Conservation (phyloP, 345 rosid species). For the Lepidium didymum region DNA sequence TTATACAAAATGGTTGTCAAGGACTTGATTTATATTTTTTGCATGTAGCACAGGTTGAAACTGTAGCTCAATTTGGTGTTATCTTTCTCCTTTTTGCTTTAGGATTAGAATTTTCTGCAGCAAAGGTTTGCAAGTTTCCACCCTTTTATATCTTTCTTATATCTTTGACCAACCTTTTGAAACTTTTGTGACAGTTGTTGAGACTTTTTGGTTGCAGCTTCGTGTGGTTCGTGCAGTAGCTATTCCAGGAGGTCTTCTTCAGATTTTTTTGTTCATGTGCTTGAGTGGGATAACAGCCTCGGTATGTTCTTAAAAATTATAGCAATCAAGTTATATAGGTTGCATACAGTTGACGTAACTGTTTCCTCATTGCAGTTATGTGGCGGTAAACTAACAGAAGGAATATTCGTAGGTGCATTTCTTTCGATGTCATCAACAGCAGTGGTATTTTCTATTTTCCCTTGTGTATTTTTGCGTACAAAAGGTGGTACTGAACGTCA, state of each 20-base stretch:
- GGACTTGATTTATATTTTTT: not conserved
- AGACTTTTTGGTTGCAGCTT: conserved; percentile 48
- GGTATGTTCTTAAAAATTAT: conserved; percentile 36
- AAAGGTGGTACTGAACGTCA: not conserved
- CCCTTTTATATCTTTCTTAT: not conserved
- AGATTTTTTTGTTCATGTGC: conserved; percentile 87
- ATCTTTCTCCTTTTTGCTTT: conserved; percentile 92
- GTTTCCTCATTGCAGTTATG: conserved; percentile 58
- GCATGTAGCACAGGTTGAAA: conserved; percentile 59
- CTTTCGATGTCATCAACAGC: conserved; percentile 96
- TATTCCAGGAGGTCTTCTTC: conserved; percentile 82
- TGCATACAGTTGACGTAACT: conserved; percentile 21
- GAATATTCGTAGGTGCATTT: conserved; percentile 82
- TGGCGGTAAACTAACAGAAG: conserved; percentile 87
- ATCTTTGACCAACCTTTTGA: conserved; percentile 3
- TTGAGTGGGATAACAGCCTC: conserved; percentile 73
- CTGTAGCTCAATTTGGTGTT: conserved; percentile 98
- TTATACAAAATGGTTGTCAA: conserved; percentile 4
- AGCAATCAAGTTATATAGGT: not conserved
- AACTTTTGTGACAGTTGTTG: conserved; percentile 8
- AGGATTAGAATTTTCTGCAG: conserved; percentile 80
- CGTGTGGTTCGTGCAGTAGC: conserved; percentile 95
- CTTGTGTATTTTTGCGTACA: not conserved
- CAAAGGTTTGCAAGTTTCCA: conserved; percentile 48
- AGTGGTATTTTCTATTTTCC: conserved; percentile 49